These are phyloP conservation scores for Scalesia atractyloides DNA, from an alignment of 129 eudicot genomes.

Conservation along the genomic window DNA sequence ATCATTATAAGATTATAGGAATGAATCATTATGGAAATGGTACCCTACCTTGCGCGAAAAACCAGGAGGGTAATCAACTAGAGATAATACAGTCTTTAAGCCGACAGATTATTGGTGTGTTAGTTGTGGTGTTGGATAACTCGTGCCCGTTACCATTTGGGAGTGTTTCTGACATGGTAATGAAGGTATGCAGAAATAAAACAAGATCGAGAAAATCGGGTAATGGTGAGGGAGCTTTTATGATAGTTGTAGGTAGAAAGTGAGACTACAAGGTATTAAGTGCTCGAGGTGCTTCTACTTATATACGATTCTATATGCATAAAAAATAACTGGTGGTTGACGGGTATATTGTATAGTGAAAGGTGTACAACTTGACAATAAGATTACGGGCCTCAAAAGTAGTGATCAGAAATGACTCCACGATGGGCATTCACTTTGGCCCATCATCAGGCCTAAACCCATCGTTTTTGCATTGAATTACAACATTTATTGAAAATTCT, in stretches of 20 bases:
- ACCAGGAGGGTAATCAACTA: constrained; percentile 22
- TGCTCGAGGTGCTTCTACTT: not conserved
- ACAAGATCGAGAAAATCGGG: not conserved
- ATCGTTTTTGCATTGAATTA: not conserved
- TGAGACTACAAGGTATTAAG: not conserved
- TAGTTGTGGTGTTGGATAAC: not conserved
- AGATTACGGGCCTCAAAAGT: not conserved
- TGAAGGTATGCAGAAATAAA: not conserved
- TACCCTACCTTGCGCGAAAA: constrained; percentile 19
- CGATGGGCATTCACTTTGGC: not conserved
- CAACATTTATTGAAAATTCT: not conserved
- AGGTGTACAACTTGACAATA: not conserved
- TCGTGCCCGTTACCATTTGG: not conserved
- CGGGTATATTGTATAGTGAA: not conserved
- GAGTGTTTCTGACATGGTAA: constrained; percentile 12
- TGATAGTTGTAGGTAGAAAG: constrained; percentile 14
- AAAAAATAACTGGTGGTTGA: not conserved
- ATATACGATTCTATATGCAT: not conserved
- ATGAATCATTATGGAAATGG: not conserved
- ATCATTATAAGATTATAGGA: not conserved
- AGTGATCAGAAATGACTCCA: not conserved
- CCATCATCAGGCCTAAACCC: not conserved
- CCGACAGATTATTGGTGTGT: constrained; percentile 12
- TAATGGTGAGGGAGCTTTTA: not conserved
- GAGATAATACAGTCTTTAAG: not conserved